Conservation (phyloP, 73 alveolate species). For the Paramecium sexaurelia region DNA sequence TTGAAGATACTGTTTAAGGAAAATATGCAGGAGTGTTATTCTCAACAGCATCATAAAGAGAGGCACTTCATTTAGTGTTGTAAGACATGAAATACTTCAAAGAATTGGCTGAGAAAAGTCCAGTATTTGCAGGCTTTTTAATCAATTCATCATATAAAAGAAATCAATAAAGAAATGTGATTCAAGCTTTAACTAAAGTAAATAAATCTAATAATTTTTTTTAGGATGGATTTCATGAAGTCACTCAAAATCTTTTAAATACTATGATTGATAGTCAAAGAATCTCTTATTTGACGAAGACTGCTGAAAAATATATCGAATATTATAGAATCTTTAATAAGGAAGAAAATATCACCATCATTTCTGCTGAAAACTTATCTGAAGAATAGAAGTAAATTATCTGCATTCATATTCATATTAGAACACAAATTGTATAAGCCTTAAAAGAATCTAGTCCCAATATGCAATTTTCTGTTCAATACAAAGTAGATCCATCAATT, state of each 20-base stretch:
- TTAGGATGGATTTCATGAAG: conserved; percentile 64
- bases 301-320: conserved; percentile 76
- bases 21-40: conserved; percentile 83
- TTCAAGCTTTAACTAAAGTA: conserved; percentile 60
- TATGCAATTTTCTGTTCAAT: conserved; percentile 69
- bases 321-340: conserved; percentile 73
- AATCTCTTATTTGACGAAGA: conserved; percentile 68
- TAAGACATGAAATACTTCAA: conserved; percentile 76
- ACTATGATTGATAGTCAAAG: conserved; percentile 80
- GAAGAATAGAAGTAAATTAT: conserved; percentile 68
- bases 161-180: conserved; percentile 68
- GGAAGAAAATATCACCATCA: conserved; percentile 79
- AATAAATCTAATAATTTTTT: conserved; percentile 10
- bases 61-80: conserved; percentile 70
- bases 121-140: conserved; percentile 67
- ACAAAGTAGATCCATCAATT: conserved; percentile 76
- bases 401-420: conserved; percentile 23
- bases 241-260: conserved; percentile 72
- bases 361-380: conserved; percentile 76
- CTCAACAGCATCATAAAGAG: conserved; percentile 74
- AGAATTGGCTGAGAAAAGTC: conserved; percentile 66
- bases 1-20: conserved; percentile 79
- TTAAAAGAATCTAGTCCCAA: conserved; percentile 69
- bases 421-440: conserved; percentile 72
- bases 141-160: conserved; percentile 66